Evolutionary conservation across 1,284 basidiomycete species (phyloP).

Genomic region (Boletellus deceptivus): DNA sequence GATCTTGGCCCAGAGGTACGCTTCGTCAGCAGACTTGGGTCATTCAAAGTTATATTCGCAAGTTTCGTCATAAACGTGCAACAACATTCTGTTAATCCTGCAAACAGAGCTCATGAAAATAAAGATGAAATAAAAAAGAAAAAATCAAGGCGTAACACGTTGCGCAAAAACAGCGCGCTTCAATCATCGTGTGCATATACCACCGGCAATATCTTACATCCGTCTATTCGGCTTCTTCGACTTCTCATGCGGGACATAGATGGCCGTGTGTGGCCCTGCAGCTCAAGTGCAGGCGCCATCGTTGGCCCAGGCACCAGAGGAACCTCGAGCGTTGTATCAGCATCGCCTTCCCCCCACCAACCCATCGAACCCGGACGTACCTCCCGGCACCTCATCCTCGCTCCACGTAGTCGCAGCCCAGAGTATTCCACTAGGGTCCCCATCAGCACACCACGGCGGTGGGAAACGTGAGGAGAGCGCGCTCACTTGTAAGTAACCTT

Average conservation of each 20-base stretch:
- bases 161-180: too few relatives aligned
- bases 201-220: too few relatives aligned
- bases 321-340: slow-evolving; percentile 4
- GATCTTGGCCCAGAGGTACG: background rate
- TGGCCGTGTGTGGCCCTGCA: background rate
- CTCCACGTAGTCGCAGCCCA: slow-evolving; percentile 29
- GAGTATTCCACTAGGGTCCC: slow-evolving; percentile 20
- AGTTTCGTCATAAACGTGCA: too few relatives aligned
- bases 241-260: too few relatives aligned
- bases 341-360: background rate
- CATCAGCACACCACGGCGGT: slow-evolving; percentile 4
- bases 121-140: too few relatives aligned
- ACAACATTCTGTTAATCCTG: too few relatives aligned
- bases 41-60: background rate
- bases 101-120: too few relatives aligned
- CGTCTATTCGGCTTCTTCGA: too few relatives aligned
- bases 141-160: too few relatives aligned
- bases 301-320: slow-evolving; percentile 22
- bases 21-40: background rate
- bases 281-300: slow-evolving; percentile 6
- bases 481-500: slow-evolving; percentile 25
- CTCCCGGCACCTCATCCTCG: slow-evolving; percentile 23
- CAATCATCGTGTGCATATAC: too few relatives aligned
- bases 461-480: background rate
- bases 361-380: slow-evolving; percentile 2